phyloP scores from a whole-genome alignment of 2,329 filamentous ascomycete species.

The Aspergillus uvarum region DNA sequence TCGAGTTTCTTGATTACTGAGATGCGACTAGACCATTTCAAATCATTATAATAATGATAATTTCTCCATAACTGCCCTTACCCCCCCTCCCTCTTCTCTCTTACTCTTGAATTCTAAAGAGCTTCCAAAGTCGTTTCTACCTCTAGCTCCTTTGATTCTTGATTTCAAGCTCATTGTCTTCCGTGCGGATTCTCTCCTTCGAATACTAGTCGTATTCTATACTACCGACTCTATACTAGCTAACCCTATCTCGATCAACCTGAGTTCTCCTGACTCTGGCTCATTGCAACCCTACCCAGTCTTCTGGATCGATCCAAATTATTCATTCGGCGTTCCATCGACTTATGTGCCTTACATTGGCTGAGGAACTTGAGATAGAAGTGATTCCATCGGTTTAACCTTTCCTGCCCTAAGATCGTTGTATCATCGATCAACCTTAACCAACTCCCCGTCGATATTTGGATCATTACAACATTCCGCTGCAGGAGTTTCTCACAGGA shows the following conservation, averaged over 20 bases:
- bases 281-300: background rate
- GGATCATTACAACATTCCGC: conserved; percentile 13
- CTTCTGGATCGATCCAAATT: background rate
- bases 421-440: conserved; percentile 19
- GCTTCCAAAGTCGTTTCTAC: background rate
- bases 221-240: background rate
- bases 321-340: background rate
- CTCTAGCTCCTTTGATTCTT: background rate
- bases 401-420: conserved; percentile 11
- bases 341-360: background rate
- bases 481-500: background rate
- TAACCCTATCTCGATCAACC: background rate
- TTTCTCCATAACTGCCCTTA: background rate
- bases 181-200: background rate
- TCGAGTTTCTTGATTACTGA: background rate
- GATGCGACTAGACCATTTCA: background rate
- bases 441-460: conserved; percentile 7
- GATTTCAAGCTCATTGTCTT: background rate
- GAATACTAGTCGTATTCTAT: background rate
- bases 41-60: background rate
- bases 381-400: conserved; percentile 2
- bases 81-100: background rate
- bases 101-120: background rate
- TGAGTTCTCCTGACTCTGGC: background rate
- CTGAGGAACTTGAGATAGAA: background rate